These are phyloP conservation scores for Endothia cerciana DNA, from an alignment of 2,329 filamentous ascomycete species.

Conservation along the genomic window DNA sequence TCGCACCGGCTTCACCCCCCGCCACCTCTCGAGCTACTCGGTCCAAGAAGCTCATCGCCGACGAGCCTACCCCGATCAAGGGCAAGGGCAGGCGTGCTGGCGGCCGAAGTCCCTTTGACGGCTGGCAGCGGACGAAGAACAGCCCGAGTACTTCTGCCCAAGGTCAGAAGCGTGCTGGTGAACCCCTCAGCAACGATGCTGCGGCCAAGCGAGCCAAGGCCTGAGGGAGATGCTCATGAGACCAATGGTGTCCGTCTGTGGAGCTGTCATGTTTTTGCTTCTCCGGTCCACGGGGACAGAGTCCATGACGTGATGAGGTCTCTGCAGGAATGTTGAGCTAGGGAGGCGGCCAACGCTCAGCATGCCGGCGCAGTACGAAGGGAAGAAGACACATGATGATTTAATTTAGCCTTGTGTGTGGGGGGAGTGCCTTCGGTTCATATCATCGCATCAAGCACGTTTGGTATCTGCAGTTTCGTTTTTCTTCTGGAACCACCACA, in stretches of 20 bases:
- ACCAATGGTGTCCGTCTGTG: background rate
- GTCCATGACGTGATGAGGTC: slow-evolving; percentile 12
- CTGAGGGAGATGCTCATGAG: slow-evolving; percentile 18
- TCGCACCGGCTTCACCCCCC: slow-evolving; percentile 64
- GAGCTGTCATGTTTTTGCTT: slow-evolving; percentile 11
- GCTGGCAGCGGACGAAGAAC: slow-evolving; percentile 69
- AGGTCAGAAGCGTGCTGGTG: slow-evolving; percentile 50
- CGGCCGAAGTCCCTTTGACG: slow-evolving; percentile 64
- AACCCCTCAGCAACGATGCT: slow-evolving; percentile 38
- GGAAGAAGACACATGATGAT: slow-evolving; percentile 14
- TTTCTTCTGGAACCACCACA: slow-evolving; percentile 9
- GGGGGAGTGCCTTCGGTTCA: slow-evolving; percentile 6
- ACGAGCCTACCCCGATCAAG: slow-evolving; percentile 48
- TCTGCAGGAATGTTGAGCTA: background rate
- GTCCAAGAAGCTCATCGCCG: slow-evolving; percentile 53
- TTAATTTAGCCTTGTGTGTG: slow-evolving; percentile 11
- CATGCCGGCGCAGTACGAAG: background rate
- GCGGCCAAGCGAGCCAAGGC: slow-evolving; percentile 46
- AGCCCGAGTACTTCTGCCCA: slow-evolving; percentile 40
- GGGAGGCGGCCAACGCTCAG: background rate
- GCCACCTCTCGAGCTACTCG: slow-evolving; percentile 65
- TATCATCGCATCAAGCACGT: slow-evolving; percentile 16
- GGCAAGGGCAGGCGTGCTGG: slow-evolving; percentile 36
- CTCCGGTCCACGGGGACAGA: slow-evolving; percentile 12
- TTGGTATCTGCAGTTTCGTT: slow-evolving; percentile 13